Conservation (phyloP, 2,329 filamentous ascomycete species). For the Chaetomium strumarium region DNA sequence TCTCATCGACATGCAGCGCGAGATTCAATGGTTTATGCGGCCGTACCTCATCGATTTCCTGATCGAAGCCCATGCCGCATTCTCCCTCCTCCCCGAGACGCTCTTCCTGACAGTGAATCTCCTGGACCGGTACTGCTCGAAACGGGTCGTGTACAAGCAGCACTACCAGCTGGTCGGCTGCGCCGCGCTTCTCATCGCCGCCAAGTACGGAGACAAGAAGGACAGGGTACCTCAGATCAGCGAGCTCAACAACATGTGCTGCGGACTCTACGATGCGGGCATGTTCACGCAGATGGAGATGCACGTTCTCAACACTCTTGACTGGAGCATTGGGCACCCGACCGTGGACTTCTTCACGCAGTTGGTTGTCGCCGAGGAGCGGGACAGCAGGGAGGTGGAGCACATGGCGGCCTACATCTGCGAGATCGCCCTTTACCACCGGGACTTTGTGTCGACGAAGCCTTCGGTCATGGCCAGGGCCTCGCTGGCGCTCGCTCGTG, state of each 20-base stretch:
- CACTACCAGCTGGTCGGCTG: conserved; percentile 98
- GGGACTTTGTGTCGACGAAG: conserved; percentile 89
- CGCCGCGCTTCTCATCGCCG: conserved; percentile 88
- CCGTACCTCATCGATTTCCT: conserved; percentile 98
- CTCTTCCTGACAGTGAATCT: conserved; percentile 95
- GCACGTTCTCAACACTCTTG: conserved; percentile 95
- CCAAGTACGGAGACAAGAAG: conserved; percentile 98
- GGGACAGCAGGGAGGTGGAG: conserved; percentile 77
- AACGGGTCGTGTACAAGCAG: conserved; percentile 95
- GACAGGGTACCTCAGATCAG: conserved; percentile 96
- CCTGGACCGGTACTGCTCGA: conserved; percentile 95
- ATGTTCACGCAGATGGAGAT: conserved; percentile 99
- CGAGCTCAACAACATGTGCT: conserved; percentile 99
- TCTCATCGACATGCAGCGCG: conserved; percentile 96
- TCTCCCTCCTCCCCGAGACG: conserved; percentile 88
- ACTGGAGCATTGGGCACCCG: conserved; percentile 93
- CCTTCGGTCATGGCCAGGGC: conserved; percentile 87
- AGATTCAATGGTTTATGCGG: conserved; percentile 99
- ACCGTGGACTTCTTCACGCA: conserved; percentile 93
- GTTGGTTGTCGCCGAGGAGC: conserved; percentile 74
- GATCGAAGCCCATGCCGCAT: conserved; percentile 92
- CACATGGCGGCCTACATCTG: conserved; percentile 92
- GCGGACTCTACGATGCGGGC: conserved; percentile 93
- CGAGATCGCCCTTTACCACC: conserved; percentile 92
- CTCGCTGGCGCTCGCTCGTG: conserved; percentile 77